phyloP scores from a whole-genome alignment of 768 basidiomycete genomes.

The Kwoniella heveanensis region DNA sequence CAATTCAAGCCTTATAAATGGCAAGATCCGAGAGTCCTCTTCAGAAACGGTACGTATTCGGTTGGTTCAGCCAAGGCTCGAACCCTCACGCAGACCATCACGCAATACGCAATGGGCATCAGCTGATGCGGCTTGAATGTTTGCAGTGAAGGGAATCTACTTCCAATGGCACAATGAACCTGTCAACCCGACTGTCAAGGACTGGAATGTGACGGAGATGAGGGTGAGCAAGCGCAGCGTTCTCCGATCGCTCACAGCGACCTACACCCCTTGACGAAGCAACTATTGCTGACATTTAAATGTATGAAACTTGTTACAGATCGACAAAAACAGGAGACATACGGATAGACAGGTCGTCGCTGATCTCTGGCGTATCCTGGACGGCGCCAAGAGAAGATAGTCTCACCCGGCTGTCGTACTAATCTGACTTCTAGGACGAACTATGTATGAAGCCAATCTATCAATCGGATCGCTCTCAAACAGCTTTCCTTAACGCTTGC shows the following conservation, averaged over 20 bases:
- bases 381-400: slow-evolving; percentile 55
- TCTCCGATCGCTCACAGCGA: no score
- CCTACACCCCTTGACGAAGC: no score
- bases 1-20: slow-evolving; percentile 97
- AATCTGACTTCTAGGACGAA: neutral
- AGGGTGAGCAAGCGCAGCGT: slow-evolving; percentile 62
- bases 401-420: neutral
- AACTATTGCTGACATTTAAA: neutral
- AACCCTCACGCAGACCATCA: no score
- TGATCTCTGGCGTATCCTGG: slow-evolving; percentile 91
- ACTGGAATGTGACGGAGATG: slow-evolving; percentile 96
- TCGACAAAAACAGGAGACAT: slow-evolving; percentile 85
- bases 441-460: neutral
- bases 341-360: slow-evolving; percentile 93
- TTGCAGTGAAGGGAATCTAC: slow-evolving; percentile 87
- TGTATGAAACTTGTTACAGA: slow-evolving; percentile 62
- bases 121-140: neutral
- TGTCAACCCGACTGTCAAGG: slow-evolving; percentile 81
- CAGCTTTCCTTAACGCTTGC: no score
- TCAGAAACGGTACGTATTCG: slow-evolving; percentile 75
- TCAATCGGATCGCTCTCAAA: no score
- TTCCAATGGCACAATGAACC: slow-evolving; percentile 94
- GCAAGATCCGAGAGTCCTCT: slow-evolving; percentile 86
- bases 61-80: neutral
- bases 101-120: no score